Conservation (phyloP, 176 grass and related monocot species). For the Aechmea fasciata region DNA sequence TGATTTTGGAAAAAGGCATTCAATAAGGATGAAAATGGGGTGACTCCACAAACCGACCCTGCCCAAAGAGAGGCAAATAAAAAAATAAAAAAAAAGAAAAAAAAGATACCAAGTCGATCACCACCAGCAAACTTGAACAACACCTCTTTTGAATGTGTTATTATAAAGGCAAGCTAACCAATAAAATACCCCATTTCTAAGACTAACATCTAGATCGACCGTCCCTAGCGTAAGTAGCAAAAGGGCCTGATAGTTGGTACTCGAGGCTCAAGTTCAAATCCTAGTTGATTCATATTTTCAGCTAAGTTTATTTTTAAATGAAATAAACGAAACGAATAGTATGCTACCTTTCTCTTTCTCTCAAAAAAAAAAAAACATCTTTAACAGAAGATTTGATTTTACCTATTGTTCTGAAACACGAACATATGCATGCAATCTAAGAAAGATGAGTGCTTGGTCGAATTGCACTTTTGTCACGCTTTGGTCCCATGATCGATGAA, state of each 20-base stretch:
- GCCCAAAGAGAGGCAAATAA: neutral
- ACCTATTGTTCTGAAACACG: neutral
- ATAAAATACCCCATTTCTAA: neutral
- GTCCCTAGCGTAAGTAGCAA: too few species aligned
- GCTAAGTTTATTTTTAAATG: too few species aligned
- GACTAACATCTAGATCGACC: too few species aligned
- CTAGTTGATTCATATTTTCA: too few species aligned
- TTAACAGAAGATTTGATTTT: neutral
- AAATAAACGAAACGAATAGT: too few species aligned
- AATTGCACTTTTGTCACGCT: slow-evolving; percentile 12
- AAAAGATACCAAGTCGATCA: neutral
- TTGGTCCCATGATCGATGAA: slow-evolving; percentile 5
- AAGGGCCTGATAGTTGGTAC: too few species aligned
- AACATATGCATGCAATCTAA: slow-evolving; percentile 4
- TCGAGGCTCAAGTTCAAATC: too few species aligned
- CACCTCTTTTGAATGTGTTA: slow-evolving; percentile 14
- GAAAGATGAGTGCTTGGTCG: neutral
- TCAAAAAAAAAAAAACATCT: too few species aligned
- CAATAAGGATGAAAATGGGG: neutral
- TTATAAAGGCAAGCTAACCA: neutral
- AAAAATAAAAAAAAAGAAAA: neutral
- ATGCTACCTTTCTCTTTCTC: too few species aligned
- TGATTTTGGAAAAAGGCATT: slow-evolving; percentile 15
- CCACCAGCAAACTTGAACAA: slow-evolving; percentile 22
- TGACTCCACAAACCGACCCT: slow-evolving; percentile 35